Base-by-base conservation (phyloP, 1,139 yeast species). In the Magnusiomyces ingens region DNA sequence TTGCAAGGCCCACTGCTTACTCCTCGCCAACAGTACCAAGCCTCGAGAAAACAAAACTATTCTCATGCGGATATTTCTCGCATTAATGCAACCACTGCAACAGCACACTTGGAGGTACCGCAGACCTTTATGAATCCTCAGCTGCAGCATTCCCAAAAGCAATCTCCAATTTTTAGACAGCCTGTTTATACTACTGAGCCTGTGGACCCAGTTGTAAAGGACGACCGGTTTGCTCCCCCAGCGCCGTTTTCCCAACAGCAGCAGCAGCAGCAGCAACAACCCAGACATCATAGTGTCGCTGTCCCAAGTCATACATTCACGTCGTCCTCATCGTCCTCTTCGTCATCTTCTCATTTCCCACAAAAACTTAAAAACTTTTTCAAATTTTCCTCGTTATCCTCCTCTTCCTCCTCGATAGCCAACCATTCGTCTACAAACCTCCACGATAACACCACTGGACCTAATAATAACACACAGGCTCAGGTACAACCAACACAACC, bases 301-400 rank as follows among this genome's bases (percentile, higher is more conserved):
- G 51, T 12, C 47, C 13, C 10, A 36, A 11, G 22, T 53, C 52
- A 2, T 40, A 54, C 17, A 53, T 55, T 42, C 26, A 54, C 3
- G 40, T 59, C 21, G 42, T 62, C 10, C 44, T 62, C 43, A 49
- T 53, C 5, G 45, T 62, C 40, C 5, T 36, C 40, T 4, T 36
- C 40, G 40, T 36, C 40, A 12, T 18, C 52, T 29, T 53, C 62
- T 22, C 59, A 60, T 49, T 62, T 65, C 52, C 67, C 64, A 36
- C 67, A 61, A 53, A 61, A 64, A 51, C 58, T 67, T 48, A 63
- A 64, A 51, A 65, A 59, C 53, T 57, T 67, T 52, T 66, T 67
- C 55, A 60, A 61, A 52, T 64, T 67, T 55, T 58, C 60, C 38
- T 51, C 50, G 36, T 52, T 42, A n/a, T 57, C 60, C 10, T 53